A percentile compares a stretch with the other conserved stretches of the same genome.
phyloP scores from a whole-genome alignment of 1,139 yeast species.

The Hyphopichia khmerensis region DNA sequence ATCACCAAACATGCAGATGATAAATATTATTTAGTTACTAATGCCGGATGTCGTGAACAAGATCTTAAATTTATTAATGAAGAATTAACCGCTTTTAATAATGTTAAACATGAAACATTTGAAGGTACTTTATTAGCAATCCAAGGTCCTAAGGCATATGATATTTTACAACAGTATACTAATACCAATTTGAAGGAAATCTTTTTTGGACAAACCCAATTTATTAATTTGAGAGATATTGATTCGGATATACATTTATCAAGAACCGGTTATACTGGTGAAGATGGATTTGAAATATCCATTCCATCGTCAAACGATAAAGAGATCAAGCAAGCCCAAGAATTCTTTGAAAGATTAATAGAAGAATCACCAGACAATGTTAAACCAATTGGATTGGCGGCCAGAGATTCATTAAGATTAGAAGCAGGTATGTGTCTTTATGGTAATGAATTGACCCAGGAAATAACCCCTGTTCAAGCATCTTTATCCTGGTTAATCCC shows the following conservation, averaged over 20 bases:
- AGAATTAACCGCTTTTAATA: constrained; percentile 45
- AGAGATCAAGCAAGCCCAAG: constrained; percentile 47
- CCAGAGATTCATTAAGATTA: constrained; percentile 89
- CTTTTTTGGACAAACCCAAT: constrained; percentile 73
- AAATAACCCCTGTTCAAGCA: constrained; percentile 86
- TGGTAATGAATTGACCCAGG: constrained; percentile 84
- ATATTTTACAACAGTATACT: constrained; percentile 64
- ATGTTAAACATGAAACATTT: constrained; percentile 60
- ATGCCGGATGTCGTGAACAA: constrained; percentile 90
- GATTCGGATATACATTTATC: constrained; percentile 63
- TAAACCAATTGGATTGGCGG: constrained; percentile 91
- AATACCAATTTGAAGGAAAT: constrained; percentile 56
- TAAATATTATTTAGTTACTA: constrained; percentile 86
- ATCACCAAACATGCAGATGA: constrained; percentile 82
- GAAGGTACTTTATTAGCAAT: constrained; percentile 82
- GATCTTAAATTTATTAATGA: constrained; percentile 64
- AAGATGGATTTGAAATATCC: constrained; percentile 94
- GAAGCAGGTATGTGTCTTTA: constrained; percentile 99
- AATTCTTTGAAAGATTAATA: constrained; percentile 63
- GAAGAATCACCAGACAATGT: constrained; percentile 56
- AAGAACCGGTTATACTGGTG: constrained; percentile 97
- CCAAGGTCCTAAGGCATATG: constrained; percentile 85
- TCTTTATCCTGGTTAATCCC: constrained; percentile 88
- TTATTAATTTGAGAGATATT: constrained; percentile 48
- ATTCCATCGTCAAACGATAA: constrained; percentile 55